These are phyloP conservation scores for Tricholoma flavovirens DNA, from an alignment of 768 basidiomycete genomes.

Conservation along the genomic window DNA sequence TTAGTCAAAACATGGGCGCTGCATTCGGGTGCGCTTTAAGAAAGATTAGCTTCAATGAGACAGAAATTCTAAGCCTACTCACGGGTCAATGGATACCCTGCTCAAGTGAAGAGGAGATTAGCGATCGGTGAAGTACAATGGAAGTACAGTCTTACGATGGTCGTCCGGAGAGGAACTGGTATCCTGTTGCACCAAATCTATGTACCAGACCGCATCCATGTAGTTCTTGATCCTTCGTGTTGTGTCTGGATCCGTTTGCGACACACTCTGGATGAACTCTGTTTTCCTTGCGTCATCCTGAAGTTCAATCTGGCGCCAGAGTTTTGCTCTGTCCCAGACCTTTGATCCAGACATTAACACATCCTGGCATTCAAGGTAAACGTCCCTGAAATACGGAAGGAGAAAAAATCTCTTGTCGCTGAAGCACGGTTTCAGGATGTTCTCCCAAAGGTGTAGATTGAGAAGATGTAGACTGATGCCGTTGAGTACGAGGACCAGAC, in stretches of 20 bases:
- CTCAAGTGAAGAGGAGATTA: neutral
- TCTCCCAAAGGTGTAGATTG: neutral
- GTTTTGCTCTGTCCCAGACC: constrained; percentile 12
- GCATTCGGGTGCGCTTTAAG: neutral
- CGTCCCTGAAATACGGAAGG: constrained; percentile 7
- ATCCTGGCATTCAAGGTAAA: constrained; percentile 9
- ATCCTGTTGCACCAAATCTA: constrained; percentile 20
- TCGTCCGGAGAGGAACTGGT: constrained; percentile 12
- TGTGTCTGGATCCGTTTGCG: constrained; percentile 1
- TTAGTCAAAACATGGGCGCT: neutral
- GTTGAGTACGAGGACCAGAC: constrained; percentile 8
- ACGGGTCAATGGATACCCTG: constrained; percentile 7
- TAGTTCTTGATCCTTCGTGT: neutral
- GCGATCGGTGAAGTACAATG: neutral
- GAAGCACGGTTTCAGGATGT: neutral
- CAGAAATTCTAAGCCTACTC: neutral
- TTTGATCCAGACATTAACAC: constrained; percentile 1
- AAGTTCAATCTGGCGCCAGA: constrained; percentile 7
- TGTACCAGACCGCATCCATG: constrained; percentile 18
- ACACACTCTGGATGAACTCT: neutral
- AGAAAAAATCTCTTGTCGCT: constrained; percentile 6
- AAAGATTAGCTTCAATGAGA: neutral
- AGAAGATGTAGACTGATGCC: neutral
- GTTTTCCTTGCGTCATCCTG: neutral
- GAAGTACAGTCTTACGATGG: constrained; percentile 4